Base-by-base conservation (phyloP, 768 basidiomycete genomes). In the Hygrophoropsis aurantiaca region DNA sequence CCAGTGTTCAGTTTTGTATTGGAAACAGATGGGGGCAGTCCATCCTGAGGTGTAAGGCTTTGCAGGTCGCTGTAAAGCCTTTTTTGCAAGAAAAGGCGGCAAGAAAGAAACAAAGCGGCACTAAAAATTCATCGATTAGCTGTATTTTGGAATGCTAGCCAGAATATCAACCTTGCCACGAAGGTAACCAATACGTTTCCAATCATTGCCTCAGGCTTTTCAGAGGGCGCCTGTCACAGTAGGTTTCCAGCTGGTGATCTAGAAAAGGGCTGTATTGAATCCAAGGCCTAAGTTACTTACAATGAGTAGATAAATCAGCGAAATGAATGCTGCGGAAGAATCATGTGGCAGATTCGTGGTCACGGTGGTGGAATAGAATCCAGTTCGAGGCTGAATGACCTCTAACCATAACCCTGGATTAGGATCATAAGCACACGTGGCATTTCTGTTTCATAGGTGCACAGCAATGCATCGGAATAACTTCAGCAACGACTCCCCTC, bases 11-110 rank as follows among this genome's bases (percentile, higher is more conserved):
- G 40, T 27, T 51, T 65, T 15, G 53, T 46, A 42, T 53, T 46
- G 30, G 56, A 54, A 51, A 35, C 54, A 41, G 56, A 49, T 56
- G 56, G 54, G 24, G 66, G 49, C 53, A 64, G 40, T 45, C 46
- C 21, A 49, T 59, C 34, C 47, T 65, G 24, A n/a, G 69, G 65
- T 0, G 78, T 74, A 5, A 81, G 61, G 41, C 65, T 65, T 40
- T 73, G 77, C 6, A 88, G 67, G 61, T 85, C 79, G 33, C 77
- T 74, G 62, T 84, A 85, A 0, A 87, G 70, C 38, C 71, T 75
- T 20, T 71, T 71, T 4, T 82, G 69, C 30, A 88, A 68, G 53
- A 80, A 84, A 52, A 74, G 72, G 42, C 82, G 75, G 52, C 82
- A 86, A 11, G 74, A 74, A 32, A 78, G 62, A 58, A 85, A 86